Conservation (phyloP, 345 rosid species). For the Adansonia digitata region DNA sequence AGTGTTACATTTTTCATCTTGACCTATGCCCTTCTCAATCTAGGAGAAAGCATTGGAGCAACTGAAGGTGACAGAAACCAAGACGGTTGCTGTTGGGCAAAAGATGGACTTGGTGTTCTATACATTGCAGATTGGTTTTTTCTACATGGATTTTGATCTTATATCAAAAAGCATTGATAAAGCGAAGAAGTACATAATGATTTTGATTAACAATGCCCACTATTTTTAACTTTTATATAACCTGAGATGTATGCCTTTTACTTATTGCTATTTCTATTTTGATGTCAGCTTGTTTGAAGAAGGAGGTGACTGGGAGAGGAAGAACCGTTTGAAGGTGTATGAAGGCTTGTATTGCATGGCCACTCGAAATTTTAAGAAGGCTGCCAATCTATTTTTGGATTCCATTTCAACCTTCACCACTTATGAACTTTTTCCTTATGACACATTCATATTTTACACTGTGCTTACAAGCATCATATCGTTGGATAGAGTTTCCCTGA, state of each 20-base stretch:
- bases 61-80: constrained; percentile 85
- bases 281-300: constrained; percentile 87
- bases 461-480: constrained; percentile 94
- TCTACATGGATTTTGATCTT: constrained; percentile 94
- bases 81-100: constrained; percentile 98
- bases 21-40: constrained; percentile 4
- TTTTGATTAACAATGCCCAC: constrained; percentile 11
- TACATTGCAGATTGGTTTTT: constrained; percentile 79
- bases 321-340: constrained; percentile 94
- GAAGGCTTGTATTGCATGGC: constrained; percentile 96
- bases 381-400: constrained; percentile 82
- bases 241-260: background rate
- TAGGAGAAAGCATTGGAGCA: constrained; percentile 96
- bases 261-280: constrained; percentile 2
- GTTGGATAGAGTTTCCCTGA: constrained; percentile 89
- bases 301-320: constrained; percentile 99
- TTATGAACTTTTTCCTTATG: constrained; percentile 92
- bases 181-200: constrained; percentile 68
- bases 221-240: constrained; percentile 1
- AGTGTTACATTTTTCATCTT: constrained; percentile 6
- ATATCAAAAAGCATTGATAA: constrained; percentile 93
- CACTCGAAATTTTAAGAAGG: constrained; percentile 83
- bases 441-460: constrained; percentile 91
- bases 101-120: constrained; percentile 96
- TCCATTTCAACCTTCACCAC: constrained; percentile 99